These are phyloP conservation scores for Grosmannia huntii DNA, from an alignment of 2,329 filamentous ascomycete species.

Conservation along the genomic window DNA sequence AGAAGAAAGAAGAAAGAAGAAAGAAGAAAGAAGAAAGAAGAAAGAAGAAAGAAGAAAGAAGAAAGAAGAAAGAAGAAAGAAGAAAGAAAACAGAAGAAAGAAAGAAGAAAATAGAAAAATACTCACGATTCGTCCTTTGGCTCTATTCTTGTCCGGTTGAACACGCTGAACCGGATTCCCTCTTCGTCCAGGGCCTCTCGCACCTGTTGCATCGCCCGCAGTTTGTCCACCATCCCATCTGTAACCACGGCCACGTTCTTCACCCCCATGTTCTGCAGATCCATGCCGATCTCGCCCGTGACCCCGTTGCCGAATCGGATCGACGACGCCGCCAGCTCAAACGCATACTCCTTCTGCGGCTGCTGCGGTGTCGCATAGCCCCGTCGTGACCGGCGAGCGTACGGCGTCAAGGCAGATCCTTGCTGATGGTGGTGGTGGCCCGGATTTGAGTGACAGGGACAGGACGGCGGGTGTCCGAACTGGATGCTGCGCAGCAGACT, in stretches of 20 bases:
- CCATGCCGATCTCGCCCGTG: conserved; percentile 96
- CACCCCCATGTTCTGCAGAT: conserved; percentile 80
- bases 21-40: no score
- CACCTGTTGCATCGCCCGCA: conserved; percentile 84
- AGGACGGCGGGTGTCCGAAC: conserved; percentile 74
- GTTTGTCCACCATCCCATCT: conserved; percentile 64
- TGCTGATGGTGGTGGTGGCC: conserved; percentile 59
- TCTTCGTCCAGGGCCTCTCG: conserved; percentile 66
- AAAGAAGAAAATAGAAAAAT: neutral
- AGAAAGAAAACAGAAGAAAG: neutral
- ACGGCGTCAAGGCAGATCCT: conserved; percentile 38
- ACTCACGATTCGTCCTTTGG: conserved; percentile 85
- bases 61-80: no score
- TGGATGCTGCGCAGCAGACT: conserved; percentile 80
- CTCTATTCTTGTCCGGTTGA: conserved; percentile 69
- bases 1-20: neutral
- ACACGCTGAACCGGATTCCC: conserved; percentile 71
- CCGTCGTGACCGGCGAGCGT: conserved; percentile 26
- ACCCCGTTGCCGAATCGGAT: conserved; percentile 90
- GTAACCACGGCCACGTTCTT: conserved; percentile 88
- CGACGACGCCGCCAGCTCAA: conserved; percentile 93
- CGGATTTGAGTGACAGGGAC: conserved; percentile 88
- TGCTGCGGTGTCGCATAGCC: conserved; percentile 66
- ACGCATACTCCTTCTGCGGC: conserved; percentile 87
- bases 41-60: neutral